Conservation (phyloP, 805 yeast genomes). For the Wickerhamiella brachini region DNA sequence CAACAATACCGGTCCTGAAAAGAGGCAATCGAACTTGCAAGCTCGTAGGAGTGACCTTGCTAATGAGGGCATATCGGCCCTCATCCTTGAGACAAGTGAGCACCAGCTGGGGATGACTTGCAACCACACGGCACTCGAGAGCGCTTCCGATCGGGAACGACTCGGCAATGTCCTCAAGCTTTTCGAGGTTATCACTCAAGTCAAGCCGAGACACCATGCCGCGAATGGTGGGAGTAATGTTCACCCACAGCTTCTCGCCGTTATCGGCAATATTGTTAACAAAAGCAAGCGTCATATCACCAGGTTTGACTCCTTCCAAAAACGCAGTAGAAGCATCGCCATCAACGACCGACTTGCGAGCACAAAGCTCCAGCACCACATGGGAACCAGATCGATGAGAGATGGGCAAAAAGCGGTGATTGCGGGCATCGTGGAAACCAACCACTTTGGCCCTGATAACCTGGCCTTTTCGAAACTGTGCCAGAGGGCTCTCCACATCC, state of each 20-base stretch:
- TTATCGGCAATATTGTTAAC: constrained; percentile 53
- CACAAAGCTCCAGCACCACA: constrained; percentile 50
- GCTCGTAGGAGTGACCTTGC: constrained; percentile 42
- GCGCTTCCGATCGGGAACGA: constrained; percentile 63
- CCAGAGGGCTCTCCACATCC: constrained; percentile 44
- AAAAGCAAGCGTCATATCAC: constrained; percentile 41
- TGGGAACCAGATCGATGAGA: constrained; percentile 44
- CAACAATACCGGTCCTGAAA: constrained; percentile 47
- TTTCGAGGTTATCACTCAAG: constrained; percentile 33
- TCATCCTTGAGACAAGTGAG: constrained; percentile 31
- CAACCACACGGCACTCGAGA: constrained; percentile 40
- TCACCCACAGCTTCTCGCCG: constrained; percentile 40
- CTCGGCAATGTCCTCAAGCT: constrained; percentile 36
- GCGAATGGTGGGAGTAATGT: constrained; percentile 50
- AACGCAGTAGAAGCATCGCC: constrained; percentile 20
- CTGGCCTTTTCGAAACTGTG: constrained; percentile 40
- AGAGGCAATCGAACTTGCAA: constrained; percentile 60
- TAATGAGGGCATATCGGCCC: constrained; percentile 46
- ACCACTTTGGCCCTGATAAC: constrained; percentile 48
- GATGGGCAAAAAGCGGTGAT: constrained; percentile 52
- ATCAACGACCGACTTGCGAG: constrained; percentile 32
- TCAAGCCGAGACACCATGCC: constrained; percentile 59
- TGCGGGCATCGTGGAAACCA: constrained; percentile 63
- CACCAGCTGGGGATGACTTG: constrained; percentile 29
- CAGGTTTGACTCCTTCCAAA: constrained; percentile 33